These are phyloP conservation scores for Xylaria bambusicola DNA, from an alignment of 495 filamentous ascomycete genomes.

Conservation along the genomic window DNA sequence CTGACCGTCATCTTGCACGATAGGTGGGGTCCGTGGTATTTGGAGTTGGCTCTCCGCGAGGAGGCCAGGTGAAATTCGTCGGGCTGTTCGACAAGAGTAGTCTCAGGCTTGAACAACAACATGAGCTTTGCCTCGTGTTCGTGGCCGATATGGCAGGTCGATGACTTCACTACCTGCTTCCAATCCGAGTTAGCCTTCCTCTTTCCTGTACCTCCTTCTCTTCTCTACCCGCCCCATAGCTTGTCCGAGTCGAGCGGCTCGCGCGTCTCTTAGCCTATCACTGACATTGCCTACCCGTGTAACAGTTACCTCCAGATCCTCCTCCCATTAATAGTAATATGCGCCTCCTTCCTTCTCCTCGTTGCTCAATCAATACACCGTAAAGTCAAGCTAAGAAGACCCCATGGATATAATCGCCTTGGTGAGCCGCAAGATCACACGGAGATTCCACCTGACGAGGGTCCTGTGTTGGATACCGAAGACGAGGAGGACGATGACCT, in stretches of 20 bases:
- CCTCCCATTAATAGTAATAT: slow-evolving; percentile 72
- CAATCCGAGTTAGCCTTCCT: slow-evolving; percentile 78
- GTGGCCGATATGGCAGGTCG: slow-evolving; percentile 78
- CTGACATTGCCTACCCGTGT: slow-evolving; percentile 24
- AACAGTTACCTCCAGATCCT: slow-evolving; percentile 80
- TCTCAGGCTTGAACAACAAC: slow-evolving; percentile 15
- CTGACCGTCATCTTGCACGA: not conserved
- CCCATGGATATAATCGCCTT: slow-evolving; percentile 52
- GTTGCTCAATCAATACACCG: slow-evolving; percentile 53
- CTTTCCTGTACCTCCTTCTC: slow-evolving; percentile 5
- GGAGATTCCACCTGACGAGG: slow-evolving; percentile 47
- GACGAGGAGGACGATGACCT: slow-evolving; percentile 71
- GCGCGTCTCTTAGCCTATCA: slow-evolving; percentile 10
- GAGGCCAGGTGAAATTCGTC: not conserved
- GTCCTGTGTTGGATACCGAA: slow-evolving; percentile 54
- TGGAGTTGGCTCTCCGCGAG: slow-evolving; percentile 15
- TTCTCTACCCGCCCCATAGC: not conserved
- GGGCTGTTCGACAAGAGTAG: slow-evolving; percentile 5
- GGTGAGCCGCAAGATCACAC: slow-evolving; percentile 49
- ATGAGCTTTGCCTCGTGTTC: slow-evolving; percentile 71
- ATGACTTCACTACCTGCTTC: slow-evolving; percentile 90
- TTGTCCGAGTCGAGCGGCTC: slow-evolving; percentile 4
- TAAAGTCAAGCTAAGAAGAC: slow-evolving; percentile 47
- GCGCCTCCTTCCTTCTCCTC: slow-evolving; percentile 69
- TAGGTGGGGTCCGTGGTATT: slow-evolving; percentile 10